Base-by-base conservation (phyloP, 176 grass and related monocot genomes). In the Carex pumila region DNA sequence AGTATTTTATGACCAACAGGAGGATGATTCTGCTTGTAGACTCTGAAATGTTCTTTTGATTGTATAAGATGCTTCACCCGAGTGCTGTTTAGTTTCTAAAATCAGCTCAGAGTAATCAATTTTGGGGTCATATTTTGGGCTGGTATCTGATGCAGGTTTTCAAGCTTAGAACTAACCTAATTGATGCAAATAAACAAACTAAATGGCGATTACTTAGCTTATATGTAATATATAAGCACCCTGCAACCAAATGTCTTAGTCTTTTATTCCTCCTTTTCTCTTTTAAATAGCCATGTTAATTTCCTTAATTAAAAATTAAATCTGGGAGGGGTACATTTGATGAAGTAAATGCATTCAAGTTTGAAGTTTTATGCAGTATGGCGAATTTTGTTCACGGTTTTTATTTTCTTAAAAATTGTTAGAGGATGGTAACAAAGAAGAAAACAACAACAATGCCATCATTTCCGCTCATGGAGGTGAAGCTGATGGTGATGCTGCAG, bases 351-450 rank as follows among this genome's bases (percentile, higher is more conserved):
- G 17, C 17, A 11, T 71, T 12, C 29, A 67, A 36, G 36, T 67
- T 36, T 67, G 31, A 34, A 67, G 65, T 67, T 34, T 2, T 37
- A 67, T 31, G 34, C 4, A 36, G 36, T 36, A 11, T 66, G 2
- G 22, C 31, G 18, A 45, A 19, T 63, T 37, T 60, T 81, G 12
- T 17, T 63, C 8, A 81, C 2, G 5, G 10, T 59, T 62, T 25
- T 58, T 58, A 79, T 31, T 37, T 22, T 65, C 31, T 52, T 32
- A 14, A 41, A 62, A 63, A 60, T 78, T 66, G 41, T 9, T 19
- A 83, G 81, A 67, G 29, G 50, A 81, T 2, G 29, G 25, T 6
- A 69, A 14, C 62, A 83, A 69, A 55, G 81, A 83, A 11, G 81
- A 45, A 49, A 49, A 83, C 19, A 66, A 69, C 60, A 83, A 68